Conservation (phyloP, 1,284 basidiomycete genomes). For the Pterula multifida region DNA sequence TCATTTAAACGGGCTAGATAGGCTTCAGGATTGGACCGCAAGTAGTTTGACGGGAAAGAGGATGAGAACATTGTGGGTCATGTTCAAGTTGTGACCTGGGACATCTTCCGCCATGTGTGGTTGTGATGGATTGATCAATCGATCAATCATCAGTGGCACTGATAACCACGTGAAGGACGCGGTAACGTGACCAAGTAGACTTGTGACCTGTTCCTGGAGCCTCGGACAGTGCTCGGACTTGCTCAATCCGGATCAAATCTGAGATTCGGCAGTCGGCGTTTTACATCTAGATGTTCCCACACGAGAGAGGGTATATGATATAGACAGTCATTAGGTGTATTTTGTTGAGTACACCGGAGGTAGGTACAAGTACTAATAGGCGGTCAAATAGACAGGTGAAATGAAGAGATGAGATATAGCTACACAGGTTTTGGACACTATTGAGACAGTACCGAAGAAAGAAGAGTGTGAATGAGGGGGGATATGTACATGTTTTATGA, state of each 20-base stretch:
- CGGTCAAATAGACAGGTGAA: neutral
- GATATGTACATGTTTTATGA: too few species aligned
- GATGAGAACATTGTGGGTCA: neutral
- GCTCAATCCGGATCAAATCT: too few species aligned
- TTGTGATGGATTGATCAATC: too few species aligned
- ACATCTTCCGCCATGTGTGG: too few species aligned
- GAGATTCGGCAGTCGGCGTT: too few species aligned
- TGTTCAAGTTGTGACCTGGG: neutral
- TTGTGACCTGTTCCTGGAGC: too few species aligned
- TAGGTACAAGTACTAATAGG: too few species aligned
- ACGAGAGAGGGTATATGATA: too few species aligned
- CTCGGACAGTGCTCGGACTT: too few species aligned
- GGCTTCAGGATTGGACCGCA: neutral
- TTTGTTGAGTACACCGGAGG: neutral
- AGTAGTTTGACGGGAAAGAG: neutral
- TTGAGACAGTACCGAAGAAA: neutral
- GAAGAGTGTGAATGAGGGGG: neutral
- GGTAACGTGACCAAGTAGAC: neutral
- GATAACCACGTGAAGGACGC: too few species aligned
- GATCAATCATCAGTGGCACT: too few species aligned
- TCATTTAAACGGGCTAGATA: neutral
- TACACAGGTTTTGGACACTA: conserved; percentile 1
- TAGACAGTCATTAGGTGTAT: neutral
- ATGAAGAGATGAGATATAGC: neutral
- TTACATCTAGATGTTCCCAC: too few species aligned